A percentile compares a stretch with the other conserved stretches of the same genome.
Conservation (phyloP, 2,329 filamentous ascomycete species). For the Neofusicoccum kwambonambiense region DNA sequence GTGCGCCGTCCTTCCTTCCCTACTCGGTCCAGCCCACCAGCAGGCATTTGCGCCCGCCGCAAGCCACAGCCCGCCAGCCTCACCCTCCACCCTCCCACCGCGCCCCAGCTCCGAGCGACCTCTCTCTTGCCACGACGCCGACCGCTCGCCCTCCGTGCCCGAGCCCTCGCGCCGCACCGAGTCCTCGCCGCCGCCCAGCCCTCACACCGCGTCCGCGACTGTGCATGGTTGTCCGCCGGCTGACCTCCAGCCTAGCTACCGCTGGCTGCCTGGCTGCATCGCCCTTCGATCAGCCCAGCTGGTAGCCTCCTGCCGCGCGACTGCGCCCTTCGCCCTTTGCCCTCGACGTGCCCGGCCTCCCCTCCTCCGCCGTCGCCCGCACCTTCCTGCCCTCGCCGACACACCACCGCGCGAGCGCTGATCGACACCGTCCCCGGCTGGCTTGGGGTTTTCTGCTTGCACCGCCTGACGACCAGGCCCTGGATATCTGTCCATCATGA, state of each 20-base stretch:
- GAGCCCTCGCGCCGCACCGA: background rate
- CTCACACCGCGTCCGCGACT: background rate
- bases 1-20: constrained; percentile 15
- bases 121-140: too few relatives aligned
- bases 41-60: constrained; percentile 9
- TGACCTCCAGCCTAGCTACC: constrained; percentile 18
- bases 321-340: background rate
- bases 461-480: background rate
- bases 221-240: constrained; percentile 17
- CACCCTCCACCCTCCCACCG: background rate
- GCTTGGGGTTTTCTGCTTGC: constrained; percentile 12
- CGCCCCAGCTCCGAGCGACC: background rate
- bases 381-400: background rate
- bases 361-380: background rate
- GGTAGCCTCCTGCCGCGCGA: constrained; percentile 9
- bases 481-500: background rate
- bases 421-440: constrained; percentile 13
- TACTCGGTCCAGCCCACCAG: background rate
- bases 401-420: background rate
- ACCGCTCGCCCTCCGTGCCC: background rate
- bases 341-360: background rate
- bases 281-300: constrained; percentile 17
- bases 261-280: constrained; percentile 20
- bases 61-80: constrained; percentile 11
- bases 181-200: background rate